Evolutionary conservation across 306 rosid species (phyloP), one percentile per base, ranked within the genome.

Genomic region (Malus sieversii): DNA sequence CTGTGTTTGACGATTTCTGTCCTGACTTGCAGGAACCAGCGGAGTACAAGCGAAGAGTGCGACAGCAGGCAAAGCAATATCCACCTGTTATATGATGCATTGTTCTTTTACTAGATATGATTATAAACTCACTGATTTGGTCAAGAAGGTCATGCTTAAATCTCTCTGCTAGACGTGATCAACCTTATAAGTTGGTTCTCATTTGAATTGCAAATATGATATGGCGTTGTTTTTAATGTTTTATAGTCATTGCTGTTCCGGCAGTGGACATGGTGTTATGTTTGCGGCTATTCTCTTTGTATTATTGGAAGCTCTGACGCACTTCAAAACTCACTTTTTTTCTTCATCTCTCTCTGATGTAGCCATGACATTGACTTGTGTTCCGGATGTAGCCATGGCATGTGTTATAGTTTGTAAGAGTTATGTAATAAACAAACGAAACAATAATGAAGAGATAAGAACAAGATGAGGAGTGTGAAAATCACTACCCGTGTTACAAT

Each of bases 1-100:
- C 55, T 79, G 2, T 71, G 46, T 48, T 48, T 78, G 42, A 78
- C 65, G 52, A 77, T 29, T 51, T 33, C 9, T 23, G 63, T 8
- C 16, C 71, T 16, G 29, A 30, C 71, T 7, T 82, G 87, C 88
- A 90, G 96, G 96, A 92, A 69, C 85, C 85, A 10, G 68, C 53
- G 5, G 96, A 92, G 86, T 92, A 92, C 70, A 90, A 85, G 79
- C 85, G 77, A 87, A 84, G 92, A 74, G 94, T 92, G 71, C 84
- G 88, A 74, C 97, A 84, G 85, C 96, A 92, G 83, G 87, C 97
- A 51, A 92, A 88, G 84, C 96, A 88, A 77, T 92, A 87, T 75
- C 94, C 96, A 22, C 76, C 96, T 64, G 70, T 87, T 73, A 80
- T 92, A 79, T 92, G 80, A 84, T 59, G 81, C 3, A 22, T 20